Conservation (phyloP, 805 yeast genomes). For the Hanseniaspora occidentalis region DNA sequence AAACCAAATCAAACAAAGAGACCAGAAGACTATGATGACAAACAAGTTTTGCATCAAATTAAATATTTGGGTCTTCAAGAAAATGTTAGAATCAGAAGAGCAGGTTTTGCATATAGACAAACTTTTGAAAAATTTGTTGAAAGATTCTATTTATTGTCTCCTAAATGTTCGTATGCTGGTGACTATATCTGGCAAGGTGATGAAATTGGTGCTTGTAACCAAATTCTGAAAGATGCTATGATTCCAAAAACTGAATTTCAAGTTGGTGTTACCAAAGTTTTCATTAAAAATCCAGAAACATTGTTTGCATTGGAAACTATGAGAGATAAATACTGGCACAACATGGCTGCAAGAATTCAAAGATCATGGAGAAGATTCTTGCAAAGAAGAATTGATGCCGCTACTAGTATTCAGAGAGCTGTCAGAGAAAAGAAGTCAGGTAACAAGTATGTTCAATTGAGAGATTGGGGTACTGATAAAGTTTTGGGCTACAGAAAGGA, state of each 20-base stretch:
- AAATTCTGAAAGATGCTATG: conserved; percentile 43
- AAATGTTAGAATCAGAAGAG: conserved; percentile 94
- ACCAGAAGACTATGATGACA: conserved; percentile 78
- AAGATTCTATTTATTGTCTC: conserved; percentile 77
- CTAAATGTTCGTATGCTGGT: conserved; percentile 87
- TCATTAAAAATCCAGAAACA: conserved; percentile 94
- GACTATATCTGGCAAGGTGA: conserved; percentile 57
- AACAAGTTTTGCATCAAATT: conserved; percentile 88
- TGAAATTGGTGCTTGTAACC: conserved; percentile 38
- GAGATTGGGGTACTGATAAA: conserved; percentile 64
- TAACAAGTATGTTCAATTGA: conserved; percentile 66
- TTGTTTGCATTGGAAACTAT: conserved; percentile 88
- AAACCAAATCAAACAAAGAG: conserved; percentile 92
- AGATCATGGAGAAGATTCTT: conserved; percentile 88
- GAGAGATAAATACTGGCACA: conserved; percentile 96
- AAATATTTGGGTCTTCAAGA: conserved; percentile 93
- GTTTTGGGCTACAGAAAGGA: conserved; percentile 68
- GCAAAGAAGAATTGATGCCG: conserved; percentile 76
- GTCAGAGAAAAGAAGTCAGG: conserved; percentile 77
- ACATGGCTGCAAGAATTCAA: conserved; percentile 95
- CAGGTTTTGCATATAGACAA: conserved; percentile 96
- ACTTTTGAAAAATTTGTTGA: conserved; percentile 94
- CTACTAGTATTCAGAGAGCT: conserved; percentile 64
- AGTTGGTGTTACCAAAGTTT: conserved; percentile 82
- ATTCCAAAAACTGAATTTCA: conserved; percentile 79